phyloP scores from a whole-genome alignment of 345 rosid species.

The Lepidium africanum region DNA sequence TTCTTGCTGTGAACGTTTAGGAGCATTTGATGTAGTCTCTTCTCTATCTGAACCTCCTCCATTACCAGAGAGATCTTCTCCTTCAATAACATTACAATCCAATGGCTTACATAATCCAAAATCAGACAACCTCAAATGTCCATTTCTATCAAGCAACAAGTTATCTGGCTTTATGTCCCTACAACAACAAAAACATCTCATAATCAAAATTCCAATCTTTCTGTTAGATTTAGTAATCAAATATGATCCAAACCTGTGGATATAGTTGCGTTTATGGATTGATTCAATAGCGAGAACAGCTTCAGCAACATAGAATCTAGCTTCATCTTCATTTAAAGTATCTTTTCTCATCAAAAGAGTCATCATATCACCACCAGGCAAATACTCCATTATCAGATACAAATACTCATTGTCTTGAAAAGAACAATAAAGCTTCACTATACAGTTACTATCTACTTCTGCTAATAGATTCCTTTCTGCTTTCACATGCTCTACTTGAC shows the following conservation, averaged over 20 bases:
- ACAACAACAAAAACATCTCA: constrained; percentile 1
- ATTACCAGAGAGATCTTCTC: constrained; percentile 55
- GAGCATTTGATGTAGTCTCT: constrained; percentile 37
- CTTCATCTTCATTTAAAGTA: constrained; percentile 79
- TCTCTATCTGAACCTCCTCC: constrained; percentile 33
- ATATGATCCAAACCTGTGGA: constrained; percentile 53
- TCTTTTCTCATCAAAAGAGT: constrained; percentile 95
- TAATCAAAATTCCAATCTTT: neutral
- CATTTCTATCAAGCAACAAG: constrained; percentile 76
- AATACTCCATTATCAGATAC: constrained; percentile 90
- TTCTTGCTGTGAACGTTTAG: constrained; percentile 82
- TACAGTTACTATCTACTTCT: constrained; percentile 93
- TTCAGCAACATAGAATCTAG: constrained; percentile 85
- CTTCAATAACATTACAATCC: constrained; percentile 74
- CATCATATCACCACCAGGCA: constrained; percentile 99
- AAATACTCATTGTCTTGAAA: constrained; percentile 91
- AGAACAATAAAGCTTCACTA: constrained; percentile 90
- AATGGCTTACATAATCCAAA: constrained; percentile 93
- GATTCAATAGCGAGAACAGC: constrained; percentile 86
- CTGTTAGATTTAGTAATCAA: neutral
- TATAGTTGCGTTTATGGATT: constrained; percentile 85
- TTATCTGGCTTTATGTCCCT: constrained; percentile 97
- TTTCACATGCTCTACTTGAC: constrained; percentile 96
- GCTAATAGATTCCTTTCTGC: constrained; percentile 95
- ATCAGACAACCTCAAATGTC: constrained; percentile 89